Evolutionary conservation across 2,329 filamentous ascomycete genomes (phyloP).

Genomic region (Pseudonectria foliicola): DNA sequence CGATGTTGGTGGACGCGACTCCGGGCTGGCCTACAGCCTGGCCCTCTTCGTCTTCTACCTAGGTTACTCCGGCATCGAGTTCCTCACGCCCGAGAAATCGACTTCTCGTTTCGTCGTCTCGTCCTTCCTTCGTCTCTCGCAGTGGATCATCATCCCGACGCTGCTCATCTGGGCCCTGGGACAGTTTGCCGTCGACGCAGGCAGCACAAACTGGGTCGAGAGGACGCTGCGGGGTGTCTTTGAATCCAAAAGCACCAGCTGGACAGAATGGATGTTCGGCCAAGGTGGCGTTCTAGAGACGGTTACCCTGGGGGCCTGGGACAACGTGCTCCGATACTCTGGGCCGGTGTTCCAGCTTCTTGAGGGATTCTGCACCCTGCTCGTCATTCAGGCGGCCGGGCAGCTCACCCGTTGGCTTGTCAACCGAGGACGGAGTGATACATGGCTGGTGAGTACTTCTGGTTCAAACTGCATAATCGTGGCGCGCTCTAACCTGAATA

Average conservation of each 20-base stretch:
- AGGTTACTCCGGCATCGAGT: conserved; percentile 71
- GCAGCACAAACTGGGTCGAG: conserved; percentile 71
- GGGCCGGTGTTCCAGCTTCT: conserved; percentile 90
- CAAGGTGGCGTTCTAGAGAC: conserved; percentile 74
- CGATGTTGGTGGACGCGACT: conserved; percentile 93
- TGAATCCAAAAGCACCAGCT: conserved; percentile 54
- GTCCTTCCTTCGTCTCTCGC: conserved; percentile 62
- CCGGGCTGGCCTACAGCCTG: conserved; percentile 88
- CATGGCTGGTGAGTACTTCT: conserved; percentile 72
- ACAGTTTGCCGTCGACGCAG: conserved; percentile 89
- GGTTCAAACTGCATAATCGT: neutral
- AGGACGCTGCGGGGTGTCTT: conserved; percentile 65
- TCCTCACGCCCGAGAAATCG: conserved; percentile 73
- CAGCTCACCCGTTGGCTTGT: conserved; percentile 94
- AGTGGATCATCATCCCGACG: conserved; percentile 80
- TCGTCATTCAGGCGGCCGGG: conserved; percentile 91
- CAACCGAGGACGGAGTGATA: conserved; percentile 87
- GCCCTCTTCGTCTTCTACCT: conserved; percentile 87
- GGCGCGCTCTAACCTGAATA: conserved; percentile 26
- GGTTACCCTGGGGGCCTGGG: conserved; percentile 78
- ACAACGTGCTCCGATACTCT: conserved; percentile 80
- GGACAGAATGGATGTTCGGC: conserved; percentile 85
- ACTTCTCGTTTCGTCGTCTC: conserved; percentile 66
- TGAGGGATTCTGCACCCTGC: conserved; percentile 91
- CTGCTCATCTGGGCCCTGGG: conserved; percentile 93